Percentiles rank a stretch among this genome's conserved stretches.
Conservation (phyloP, 1,284 basidiomycete species). For the Cystobasidiaceae sp. region DNA sequence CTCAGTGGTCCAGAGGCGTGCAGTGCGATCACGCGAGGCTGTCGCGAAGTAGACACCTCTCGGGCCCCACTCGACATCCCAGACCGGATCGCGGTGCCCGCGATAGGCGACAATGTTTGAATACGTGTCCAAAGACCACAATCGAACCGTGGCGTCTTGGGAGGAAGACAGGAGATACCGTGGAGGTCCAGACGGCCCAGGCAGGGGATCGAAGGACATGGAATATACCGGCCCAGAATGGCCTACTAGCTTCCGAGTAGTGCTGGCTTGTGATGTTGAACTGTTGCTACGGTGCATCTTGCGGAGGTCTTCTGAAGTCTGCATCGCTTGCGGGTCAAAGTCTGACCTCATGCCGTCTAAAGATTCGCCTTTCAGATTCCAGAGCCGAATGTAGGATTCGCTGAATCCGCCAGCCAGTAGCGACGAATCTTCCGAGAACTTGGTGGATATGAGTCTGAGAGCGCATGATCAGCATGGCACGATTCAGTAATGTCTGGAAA, state of each 20-base stretch:
- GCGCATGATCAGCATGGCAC: neutral
- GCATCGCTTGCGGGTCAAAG: constrained; percentile 61
- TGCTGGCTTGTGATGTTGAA: too few species aligned
- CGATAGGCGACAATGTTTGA: constrained; percentile 88
- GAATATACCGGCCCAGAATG: constrained; percentile 96
- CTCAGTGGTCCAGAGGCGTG: constrained; percentile 94
- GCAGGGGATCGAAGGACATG: constrained; percentile 84
- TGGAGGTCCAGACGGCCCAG: constrained; percentile 78
- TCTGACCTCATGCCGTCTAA: constrained; percentile 71
- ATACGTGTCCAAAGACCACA: constrained; percentile 96
- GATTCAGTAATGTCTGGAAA: neutral
- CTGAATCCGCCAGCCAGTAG: constrained; percentile 95
- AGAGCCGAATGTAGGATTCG: constrained; percentile 90
- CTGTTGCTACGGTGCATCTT: neutral
- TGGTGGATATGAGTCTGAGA: constrained; percentile 70
- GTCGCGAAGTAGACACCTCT: constrained; percentile 98
- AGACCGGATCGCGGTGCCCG: constrained; percentile 94
- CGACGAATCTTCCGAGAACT: constrained; percentile 85
- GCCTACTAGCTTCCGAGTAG: constrained; percentile 87
- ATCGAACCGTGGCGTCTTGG: constrained; percentile 82
- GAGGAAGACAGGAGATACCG: constrained; percentile 84
- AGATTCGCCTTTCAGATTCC: constrained; percentile 91
- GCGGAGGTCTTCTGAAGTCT: constrained; percentile 58
- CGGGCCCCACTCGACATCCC: constrained; percentile 98
- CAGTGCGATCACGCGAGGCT: constrained; percentile 86